These are phyloP conservation scores for Taphrina confusa DNA, from an alignment of 1,139 yeast genomes.

Conservation along the genomic window DNA sequence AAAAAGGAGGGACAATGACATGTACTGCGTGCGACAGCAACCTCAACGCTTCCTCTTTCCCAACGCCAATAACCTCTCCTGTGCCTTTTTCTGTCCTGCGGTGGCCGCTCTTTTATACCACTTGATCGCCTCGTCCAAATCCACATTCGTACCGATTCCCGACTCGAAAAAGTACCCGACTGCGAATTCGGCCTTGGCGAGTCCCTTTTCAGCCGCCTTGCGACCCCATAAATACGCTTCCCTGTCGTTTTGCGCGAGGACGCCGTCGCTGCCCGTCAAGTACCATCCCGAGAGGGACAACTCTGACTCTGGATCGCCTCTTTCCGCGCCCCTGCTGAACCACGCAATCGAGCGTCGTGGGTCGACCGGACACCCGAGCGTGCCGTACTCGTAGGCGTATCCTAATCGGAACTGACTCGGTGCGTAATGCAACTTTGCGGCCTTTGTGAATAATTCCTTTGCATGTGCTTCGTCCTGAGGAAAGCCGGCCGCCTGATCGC, in stretches of 20 bases:
- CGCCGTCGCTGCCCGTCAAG: constrained; percentile 73
- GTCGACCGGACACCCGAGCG: constrained; percentile 64
- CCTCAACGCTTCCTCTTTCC: constrained; percentile 23
- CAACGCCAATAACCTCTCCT: constrained; percentile 36
- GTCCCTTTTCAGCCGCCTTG: constrained; percentile 74
- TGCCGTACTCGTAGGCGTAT: constrained; percentile 83
- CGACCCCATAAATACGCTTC: constrained; percentile 90
- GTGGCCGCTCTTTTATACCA: constrained; percentile 63
- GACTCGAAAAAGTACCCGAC: constrained; percentile 78
- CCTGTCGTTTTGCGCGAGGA: constrained; percentile 69
- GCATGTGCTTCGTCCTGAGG: constrained; percentile 49
- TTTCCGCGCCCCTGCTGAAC: constrained; percentile 63
- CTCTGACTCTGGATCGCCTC: constrained; percentile 83
- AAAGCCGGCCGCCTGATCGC: constrained; percentile 45
- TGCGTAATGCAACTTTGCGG: constrained; percentile 75
- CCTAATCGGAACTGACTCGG: constrained; percentile 87
- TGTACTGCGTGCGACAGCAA: too few species aligned
- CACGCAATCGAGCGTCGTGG: constrained; percentile 81
- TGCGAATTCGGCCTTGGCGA: constrained; percentile 73
- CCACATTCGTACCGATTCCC: constrained; percentile 66
- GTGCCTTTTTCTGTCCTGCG: constrained; percentile 37
- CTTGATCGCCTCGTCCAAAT: constrained; percentile 53
- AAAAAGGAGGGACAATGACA: too few species aligned
- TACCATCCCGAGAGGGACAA: constrained; percentile 92
- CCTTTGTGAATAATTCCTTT: constrained; percentile 66